Base-by-base conservation (phyloP, 2,329 filamentous ascomycete species). In the Ophiostoma perfectum region DNA sequence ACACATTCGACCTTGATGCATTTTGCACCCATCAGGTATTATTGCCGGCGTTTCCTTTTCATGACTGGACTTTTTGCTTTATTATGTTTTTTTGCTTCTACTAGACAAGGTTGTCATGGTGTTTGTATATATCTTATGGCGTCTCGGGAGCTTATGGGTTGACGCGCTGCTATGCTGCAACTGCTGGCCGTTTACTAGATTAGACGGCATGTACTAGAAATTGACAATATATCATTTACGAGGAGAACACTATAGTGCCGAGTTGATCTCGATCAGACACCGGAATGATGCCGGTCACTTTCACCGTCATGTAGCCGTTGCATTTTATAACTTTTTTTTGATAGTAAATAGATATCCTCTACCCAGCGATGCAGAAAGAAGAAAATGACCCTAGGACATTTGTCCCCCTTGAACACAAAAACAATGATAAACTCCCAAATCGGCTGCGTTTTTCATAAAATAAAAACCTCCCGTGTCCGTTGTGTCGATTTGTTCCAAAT, bases 1-100 rank as follows among this genome's bases (percentile, higher is more conserved):
- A 4, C 86, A 82, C 73, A 82, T 91, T 41, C 78, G 80, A 66
- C 73, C 85, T 62, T 87, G 63, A 45, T 62, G 38, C 27, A 62
- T 42, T 5, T 62, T 41, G 58, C 5, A n/a, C 16, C n/a, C 7
- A n/a, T 18, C 47, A 16, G 36, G 27, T 18, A 16, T 36, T 52
- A n/a, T n/a, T 55, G 49, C 49, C n/a, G 60, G 39, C 18, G 42
- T 64, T 42, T 67, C 52, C 36, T 4, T n/a, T 67, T 36, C 18
- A 1, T 36, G 36, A 4, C 9, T 36, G 18, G 39, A 18, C 14
- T 45, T 42, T 49, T 6, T 8, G 36, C 27, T 44, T 49, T 38
- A 36, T 39, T 9, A 14, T 5, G 36, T 60, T 39, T 62, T 52
- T 4, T 18, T 52, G 45, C 5, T 45, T 45, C 42, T 45, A 45